phyloP scores from a whole-genome alignment of 1,139 yeast species.

The Zygoascus sp. region DNA sequence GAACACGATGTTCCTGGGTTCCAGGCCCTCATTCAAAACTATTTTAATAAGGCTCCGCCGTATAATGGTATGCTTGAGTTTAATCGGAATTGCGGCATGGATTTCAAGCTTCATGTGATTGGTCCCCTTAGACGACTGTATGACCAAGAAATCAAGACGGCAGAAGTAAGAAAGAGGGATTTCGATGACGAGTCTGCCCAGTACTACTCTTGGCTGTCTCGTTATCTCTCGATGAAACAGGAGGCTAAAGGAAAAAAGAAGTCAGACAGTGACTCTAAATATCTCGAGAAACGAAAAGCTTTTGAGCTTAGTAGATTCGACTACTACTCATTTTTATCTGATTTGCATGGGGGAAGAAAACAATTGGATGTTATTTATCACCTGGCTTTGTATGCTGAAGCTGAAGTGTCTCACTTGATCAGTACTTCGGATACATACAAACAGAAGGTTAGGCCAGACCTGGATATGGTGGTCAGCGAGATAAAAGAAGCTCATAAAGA shows the following conservation, averaged over 20 bases:
- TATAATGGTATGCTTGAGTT: slow-evolving; percentile 24
- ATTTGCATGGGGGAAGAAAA: slow-evolving; percentile 49
- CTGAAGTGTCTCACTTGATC: slow-evolving; percentile 30
- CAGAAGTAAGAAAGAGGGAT: slow-evolving; percentile 44
- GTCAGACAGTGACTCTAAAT: slow-evolving; percentile 52
- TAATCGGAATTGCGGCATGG: slow-evolving; percentile 23
- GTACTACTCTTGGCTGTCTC: slow-evolving; percentile 69
- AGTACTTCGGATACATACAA: slow-evolving; percentile 25
- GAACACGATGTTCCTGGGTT: slow-evolving; percentile 19
- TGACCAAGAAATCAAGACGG: slow-evolving; percentile 40
- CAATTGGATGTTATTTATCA: slow-evolving; percentile 40
- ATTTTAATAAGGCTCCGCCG: slow-evolving; percentile 26
- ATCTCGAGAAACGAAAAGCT: slow-evolving; percentile 51
- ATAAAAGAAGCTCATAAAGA: slow-evolving; percentile 36
- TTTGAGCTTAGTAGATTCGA: slow-evolving; percentile 71
- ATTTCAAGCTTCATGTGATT: slow-evolving; percentile 34
- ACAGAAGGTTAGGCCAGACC: slow-evolving; percentile 29
- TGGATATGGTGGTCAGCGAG: slow-evolving; percentile 34
- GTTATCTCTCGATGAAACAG: slow-evolving; percentile 62
- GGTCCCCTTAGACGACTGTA: slow-evolving; percentile 39
- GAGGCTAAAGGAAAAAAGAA: slow-evolving; percentile 38
- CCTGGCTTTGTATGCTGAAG: slow-evolving; percentile 37
- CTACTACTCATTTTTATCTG: slow-evolving; percentile 61
- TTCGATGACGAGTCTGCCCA: slow-evolving; percentile 73
- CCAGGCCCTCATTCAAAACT: slow-evolving; percentile 32